A percentile compares a stretch with the other conserved stretches of the same genome.
phyloP scores from a whole-genome alignment of 345 rosid species.

The Sisymbrium altissimum region DNA sequence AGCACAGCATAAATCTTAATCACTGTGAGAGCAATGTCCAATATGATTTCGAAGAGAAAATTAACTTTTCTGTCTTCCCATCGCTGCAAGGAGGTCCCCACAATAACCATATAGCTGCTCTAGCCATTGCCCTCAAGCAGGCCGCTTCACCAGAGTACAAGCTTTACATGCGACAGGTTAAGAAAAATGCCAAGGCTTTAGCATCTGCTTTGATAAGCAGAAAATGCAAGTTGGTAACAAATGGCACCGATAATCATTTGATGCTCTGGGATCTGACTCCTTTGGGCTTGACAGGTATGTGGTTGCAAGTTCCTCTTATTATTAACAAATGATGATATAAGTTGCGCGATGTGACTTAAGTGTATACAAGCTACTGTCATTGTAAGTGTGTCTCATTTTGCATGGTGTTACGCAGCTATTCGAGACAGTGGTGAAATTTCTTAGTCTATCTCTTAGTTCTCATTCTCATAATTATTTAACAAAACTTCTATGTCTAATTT shows the following conservation, averaged over 20 bases:
- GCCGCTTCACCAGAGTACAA: conserved; percentile 75
- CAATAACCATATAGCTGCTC: conserved; percentile 97
- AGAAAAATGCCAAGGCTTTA: conserved; percentile 79
- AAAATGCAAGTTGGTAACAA: conserved; percentile 80
- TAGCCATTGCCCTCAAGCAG: conserved; percentile 92
- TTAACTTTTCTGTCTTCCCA: conserved; percentile 87
- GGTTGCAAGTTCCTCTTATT: not conserved
- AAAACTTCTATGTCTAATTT: not conserved
- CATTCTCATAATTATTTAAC: not conserved
- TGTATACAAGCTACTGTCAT: not conserved
- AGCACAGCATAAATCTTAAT: conserved; percentile 46
- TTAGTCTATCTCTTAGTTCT: not conserved
- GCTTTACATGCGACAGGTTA: conserved; percentile 83
- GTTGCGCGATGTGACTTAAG: not conserved
- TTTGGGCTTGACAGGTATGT: conserved; percentile 67
- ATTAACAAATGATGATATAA: not conserved
- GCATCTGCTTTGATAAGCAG: conserved; percentile 62
- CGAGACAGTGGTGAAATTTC: not conserved
- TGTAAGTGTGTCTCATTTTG: not conserved
- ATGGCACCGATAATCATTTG: conserved; percentile 91
- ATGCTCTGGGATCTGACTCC: conserved; percentile 90
- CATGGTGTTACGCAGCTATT: not conserved
- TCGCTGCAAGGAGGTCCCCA: conserved; percentile 93
- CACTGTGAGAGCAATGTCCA: conserved; percentile 55
- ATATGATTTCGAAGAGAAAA: conserved; percentile 84